Conservation (phyloP, 176 grass and related monocot species). For the Zizania latifolia region DNA sequence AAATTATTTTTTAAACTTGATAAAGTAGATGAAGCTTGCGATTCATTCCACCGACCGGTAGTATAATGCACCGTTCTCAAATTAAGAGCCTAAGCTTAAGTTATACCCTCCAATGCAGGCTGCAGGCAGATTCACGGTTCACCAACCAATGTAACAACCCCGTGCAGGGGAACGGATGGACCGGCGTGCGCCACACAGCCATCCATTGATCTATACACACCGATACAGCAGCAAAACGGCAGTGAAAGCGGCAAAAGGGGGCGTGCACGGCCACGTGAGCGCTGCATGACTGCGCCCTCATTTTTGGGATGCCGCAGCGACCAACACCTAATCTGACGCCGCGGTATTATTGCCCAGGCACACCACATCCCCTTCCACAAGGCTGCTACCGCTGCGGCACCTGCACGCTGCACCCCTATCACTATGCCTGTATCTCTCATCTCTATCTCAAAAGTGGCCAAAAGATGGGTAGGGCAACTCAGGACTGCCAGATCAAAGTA, state of each 20-base stretch:
- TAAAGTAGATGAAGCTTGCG: too few relatives aligned
- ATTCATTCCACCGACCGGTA: too few relatives aligned
- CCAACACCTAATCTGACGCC: slow-evolving; percentile 32
- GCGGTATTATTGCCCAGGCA: slow-evolving; percentile 30
- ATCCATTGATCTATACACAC: neutral
- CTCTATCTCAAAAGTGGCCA: neutral
- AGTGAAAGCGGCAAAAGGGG: slow-evolving; percentile 40
- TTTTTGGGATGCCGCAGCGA: slow-evolving; percentile 28
- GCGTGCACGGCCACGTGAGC: slow-evolving; percentile 24
- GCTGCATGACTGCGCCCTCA: slow-evolving; percentile 27
- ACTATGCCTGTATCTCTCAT: neutral
- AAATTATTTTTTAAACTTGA: too few relatives aligned
- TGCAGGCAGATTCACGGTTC: neutral
- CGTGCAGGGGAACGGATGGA: neutral
- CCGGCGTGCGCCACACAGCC: neutral
- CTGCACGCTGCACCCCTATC: too few relatives aligned
- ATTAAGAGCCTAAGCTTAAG: neutral
- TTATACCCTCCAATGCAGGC: neutral
- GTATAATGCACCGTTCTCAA: neutral
- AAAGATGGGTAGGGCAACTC: slow-evolving; percentile 3
- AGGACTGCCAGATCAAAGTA: neutral
- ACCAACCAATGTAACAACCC: slow-evolving; percentile 1
- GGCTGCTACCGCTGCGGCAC: slow-evolving; percentile 7
- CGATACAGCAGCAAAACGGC: neutral
- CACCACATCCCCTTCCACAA: neutral